phyloP scores from a whole-genome alignment of 2,329 filamentous ascomycete species.

The Paecilomyces sp. region DNA sequence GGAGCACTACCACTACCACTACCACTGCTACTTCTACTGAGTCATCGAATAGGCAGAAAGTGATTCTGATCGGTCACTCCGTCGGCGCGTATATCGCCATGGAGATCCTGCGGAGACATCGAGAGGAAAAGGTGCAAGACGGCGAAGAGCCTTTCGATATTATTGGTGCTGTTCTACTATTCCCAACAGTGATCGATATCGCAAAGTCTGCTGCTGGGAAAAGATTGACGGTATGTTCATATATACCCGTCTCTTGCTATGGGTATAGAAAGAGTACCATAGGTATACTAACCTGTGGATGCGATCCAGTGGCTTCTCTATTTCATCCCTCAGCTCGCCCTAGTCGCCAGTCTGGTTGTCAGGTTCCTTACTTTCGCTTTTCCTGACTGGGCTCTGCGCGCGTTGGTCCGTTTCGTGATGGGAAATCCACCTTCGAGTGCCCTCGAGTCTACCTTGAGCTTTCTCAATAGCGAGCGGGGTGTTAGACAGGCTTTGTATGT shows the following conservation, averaged over 20 bases:
- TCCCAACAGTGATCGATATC: slow-evolving; percentile 69
- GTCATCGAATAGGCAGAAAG: slow-evolving; percentile 20
- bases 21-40: background rate
- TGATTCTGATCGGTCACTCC: slow-evolving; percentile 67
- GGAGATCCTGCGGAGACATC: slow-evolving; percentile 57
- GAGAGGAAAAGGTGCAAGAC: slow-evolving; percentile 27
- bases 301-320: slow-evolving; percentile 19
- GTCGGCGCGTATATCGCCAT: slow-evolving; percentile 66
- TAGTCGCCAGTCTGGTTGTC: slow-evolving; percentile 31
- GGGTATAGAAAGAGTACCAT: background rate
- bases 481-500: slow-evolving; percentile 49
- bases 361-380: slow-evolving; percentile 37
- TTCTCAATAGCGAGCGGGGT: slow-evolving; percentile 43
- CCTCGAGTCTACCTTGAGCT: slow-evolving; percentile 42
- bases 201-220: slow-evolving; percentile 54
- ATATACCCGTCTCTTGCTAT: background rate
- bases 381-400: slow-evolving; percentile 31
- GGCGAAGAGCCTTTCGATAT: slow-evolving; percentile 30
- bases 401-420: slow-evolving; percentile 37
- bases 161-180: slow-evolving; percentile 56
- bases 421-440: slow-evolving; percentile 31
- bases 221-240: slow-evolving; percentile 36
- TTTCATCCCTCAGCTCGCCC: slow-evolving; percentile 30
- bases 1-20: background rate
- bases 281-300: background rate